Conservation (phyloP, 129 eudicot genomes). For the Tagetes erecta region DNA sequence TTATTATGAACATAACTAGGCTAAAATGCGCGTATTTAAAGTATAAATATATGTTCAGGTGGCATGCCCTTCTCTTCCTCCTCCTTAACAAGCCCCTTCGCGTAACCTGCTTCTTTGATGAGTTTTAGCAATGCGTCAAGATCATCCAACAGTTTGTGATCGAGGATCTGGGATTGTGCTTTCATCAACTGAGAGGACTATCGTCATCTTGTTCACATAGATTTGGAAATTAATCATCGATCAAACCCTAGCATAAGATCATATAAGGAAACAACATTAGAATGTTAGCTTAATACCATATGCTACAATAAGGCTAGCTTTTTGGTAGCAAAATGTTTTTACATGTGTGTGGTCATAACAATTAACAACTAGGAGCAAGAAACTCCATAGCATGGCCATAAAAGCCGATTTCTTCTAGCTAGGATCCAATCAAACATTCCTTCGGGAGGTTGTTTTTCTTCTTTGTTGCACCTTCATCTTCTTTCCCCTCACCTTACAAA, state of each 20-base stretch:
- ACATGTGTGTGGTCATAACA: conserved; percentile 63
- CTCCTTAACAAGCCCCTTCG: conserved; percentile 45
- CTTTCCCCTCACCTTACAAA: conserved; percentile 26
- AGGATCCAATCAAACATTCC: conserved; percentile 52
- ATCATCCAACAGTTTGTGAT: conserved; percentile 40
- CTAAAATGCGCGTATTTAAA: not conserved
- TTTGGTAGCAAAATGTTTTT: conserved; percentile 13
- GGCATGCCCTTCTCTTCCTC: conserved; percentile 17
- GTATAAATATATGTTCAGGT: not conserved
- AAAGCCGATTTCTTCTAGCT: conserved; percentile 48
- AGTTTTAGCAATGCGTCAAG: conserved; percentile 45
- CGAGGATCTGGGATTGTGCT: conserved; percentile 42
- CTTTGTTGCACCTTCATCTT: conserved; percentile 23
- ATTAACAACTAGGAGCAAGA: conserved; percentile 49
- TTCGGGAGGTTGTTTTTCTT: conserved; percentile 40
- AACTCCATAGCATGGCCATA: conserved; percentile 51
- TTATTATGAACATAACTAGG: not conserved
- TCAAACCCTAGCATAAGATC: conserved; percentile 40
- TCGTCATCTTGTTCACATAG: conserved; percentile 51
- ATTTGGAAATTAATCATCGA: conserved; percentile 60
- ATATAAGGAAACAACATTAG: not conserved
- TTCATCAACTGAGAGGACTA: conserved; percentile 47
- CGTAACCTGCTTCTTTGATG: conserved; percentile 46
- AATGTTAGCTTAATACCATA: not conserved
- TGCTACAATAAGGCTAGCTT: not conserved